Conservation (phyloP, 371 early-diverging fungal genomes). For the Mortierella sp. region DNA sequence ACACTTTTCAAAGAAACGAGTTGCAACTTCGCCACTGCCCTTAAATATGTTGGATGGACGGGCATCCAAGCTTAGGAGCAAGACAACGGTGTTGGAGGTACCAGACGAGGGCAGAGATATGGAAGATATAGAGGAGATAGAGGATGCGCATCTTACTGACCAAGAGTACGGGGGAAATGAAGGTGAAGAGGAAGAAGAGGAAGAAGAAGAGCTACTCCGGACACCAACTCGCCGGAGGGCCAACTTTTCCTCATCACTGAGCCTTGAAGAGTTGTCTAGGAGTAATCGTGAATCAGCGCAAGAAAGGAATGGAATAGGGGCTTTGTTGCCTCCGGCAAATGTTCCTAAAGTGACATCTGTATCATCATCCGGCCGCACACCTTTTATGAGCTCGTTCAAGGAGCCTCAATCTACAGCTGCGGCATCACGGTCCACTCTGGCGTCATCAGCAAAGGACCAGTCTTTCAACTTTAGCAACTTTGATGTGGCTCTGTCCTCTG, state of each 20-base stretch:
- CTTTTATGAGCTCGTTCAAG: constrained; percentile 5
- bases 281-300: background rate
- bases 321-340: background rate
- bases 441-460: background rate
- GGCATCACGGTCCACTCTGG: background rate
- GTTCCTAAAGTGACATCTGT: background rate
- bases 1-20: constrained; percentile 21
- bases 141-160: background rate
- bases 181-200: constrained; percentile 22
- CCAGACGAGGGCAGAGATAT: constrained; percentile 12
- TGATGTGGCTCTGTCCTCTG: background rate
- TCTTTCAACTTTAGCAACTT: background rate
- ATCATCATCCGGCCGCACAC: background rate
- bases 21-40: constrained; percentile 36
- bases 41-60: constrained; percentile 10
- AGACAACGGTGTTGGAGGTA: constrained; percentile 25
- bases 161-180: background rate
- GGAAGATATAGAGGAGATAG: background rate
- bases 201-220: constrained; percentile 26
- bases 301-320: background rate
- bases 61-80: constrained; percentile 21
- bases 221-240: constrained; percentile 12
- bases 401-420: background rate
- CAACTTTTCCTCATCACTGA: background rate
- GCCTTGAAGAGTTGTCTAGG: background rate